Percentiles rank a stretch among this genome's conserved stretches.
Conservation (phyloP, 257 asterid genomes). For the Solanum sitiens region DNA sequence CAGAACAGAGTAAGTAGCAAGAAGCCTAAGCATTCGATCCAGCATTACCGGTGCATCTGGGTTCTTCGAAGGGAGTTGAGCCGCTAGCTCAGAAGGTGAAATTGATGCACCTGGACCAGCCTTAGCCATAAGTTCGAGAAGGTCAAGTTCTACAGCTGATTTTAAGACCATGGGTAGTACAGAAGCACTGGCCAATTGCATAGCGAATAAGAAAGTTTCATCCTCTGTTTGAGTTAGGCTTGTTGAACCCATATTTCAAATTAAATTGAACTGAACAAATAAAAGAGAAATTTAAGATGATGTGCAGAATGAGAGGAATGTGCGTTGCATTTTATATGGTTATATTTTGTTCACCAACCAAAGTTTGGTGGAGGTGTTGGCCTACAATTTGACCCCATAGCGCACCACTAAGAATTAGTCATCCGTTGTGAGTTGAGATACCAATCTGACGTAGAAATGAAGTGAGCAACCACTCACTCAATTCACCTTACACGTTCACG, state of each 20-base stretch:
- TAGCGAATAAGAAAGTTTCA: constrained; percentile 34
- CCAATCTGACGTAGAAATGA: not conserved
- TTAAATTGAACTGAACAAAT: not conserved
- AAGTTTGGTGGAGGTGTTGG: not conserved
- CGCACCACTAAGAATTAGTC: not conserved
- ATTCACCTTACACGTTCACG: no score
- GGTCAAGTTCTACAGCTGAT: constrained; percentile 60
- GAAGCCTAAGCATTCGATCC: constrained; percentile 67
- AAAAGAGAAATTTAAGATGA: not conserved
- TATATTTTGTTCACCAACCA: not conserved
- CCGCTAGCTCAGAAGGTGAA: constrained; percentile 47
- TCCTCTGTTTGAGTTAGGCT: constrained; percentile 17
- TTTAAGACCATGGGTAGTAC: constrained; percentile 67
- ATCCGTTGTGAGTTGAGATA: not conserved
- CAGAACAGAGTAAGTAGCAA: constrained; percentile 42
- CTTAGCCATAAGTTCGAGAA: constrained; percentile 60
- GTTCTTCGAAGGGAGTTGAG: constrained; percentile 39
- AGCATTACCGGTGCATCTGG: constrained; percentile 44
- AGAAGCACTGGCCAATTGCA: constrained; percentile 65
- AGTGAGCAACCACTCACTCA: not conserved
- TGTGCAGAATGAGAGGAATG: not conserved
- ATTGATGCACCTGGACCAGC: constrained; percentile 46
- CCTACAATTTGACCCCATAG: not conserved
- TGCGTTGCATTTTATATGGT: not conserved
- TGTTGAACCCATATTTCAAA: constrained; percentile 24